Evolutionary conservation across 805 yeast genomes (phyloP).

Genomic region (Monosporozyma aerobia): DNA sequence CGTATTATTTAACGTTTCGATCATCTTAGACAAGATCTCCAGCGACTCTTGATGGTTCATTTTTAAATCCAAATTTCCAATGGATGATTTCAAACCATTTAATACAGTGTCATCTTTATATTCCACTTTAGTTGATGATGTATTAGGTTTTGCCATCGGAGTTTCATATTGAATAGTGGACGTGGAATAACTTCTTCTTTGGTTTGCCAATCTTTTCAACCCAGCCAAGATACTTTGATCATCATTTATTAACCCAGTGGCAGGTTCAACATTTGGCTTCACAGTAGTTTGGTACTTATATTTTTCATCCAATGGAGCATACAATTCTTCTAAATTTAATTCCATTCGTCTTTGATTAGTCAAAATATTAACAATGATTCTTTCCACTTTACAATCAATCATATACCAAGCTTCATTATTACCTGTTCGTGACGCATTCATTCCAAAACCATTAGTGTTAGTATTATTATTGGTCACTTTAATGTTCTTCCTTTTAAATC

Average conservation of each 20-base stretch:
- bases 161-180: conserved; percentile 8
- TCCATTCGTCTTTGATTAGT: conserved; percentile 60
- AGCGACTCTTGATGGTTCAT: not conserved
- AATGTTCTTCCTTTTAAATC: conserved; percentile 42
- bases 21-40: not conserved
- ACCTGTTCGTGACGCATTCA: conserved; percentile 31
- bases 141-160: not conserved
- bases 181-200: conserved; percentile 17
- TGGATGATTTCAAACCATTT: not conserved
- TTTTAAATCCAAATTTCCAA: not conserved
- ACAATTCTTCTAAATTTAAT: conserved; percentile 63
- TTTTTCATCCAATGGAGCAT: conserved; percentile 40
- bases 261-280: not conserved
- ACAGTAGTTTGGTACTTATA: conserved; percentile 8
- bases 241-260: not conserved
- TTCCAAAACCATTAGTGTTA: conserved; percentile 32
- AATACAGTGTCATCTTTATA: not conserved
- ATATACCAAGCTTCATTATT: conserved; percentile 74
- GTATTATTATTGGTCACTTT: conserved; percentile 19
- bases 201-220: conserved; percentile 21
- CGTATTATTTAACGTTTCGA: not conserved
- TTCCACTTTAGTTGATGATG: not conserved
- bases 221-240: conserved; percentile 24
- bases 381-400: conserved; percentile 57
- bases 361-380: conserved; percentile 61